Percentiles rank a stretch among this genome's conserved stretches.
phyloP scores from a whole-genome alignment of 2,329 filamentous ascomycete genomes.

The Aspergillus flavus region DNA sequence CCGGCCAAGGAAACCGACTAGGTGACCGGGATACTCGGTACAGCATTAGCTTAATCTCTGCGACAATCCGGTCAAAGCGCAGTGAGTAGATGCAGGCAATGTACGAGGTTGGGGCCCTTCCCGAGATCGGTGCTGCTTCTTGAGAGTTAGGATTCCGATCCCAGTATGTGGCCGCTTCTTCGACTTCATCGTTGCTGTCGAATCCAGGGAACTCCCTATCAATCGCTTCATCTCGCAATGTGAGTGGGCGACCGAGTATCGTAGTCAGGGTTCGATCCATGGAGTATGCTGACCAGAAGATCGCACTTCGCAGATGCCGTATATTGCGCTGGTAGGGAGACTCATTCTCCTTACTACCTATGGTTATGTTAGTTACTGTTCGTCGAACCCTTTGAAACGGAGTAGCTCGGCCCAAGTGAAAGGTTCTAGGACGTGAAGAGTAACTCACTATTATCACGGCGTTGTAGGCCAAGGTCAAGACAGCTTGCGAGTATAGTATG shows the following conservation, averaged over 20 bases:
- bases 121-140: not conserved
- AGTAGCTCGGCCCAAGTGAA: too few species aligned
- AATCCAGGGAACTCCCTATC: slow-evolving; percentile 7
- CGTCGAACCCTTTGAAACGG: too few species aligned
- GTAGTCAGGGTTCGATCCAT: slow-evolving; percentile 10
- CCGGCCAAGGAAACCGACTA: slow-evolving; percentile 8
- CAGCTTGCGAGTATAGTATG: slow-evolving; percentile 11
- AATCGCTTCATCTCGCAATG: slow-evolving; percentile 7
- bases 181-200: slow-evolving; percentile 4
- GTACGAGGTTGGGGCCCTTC: not conserved
- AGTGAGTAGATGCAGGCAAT: slow-evolving; percentile 7
- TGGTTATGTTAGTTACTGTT: not conserved
- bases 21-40: slow-evolving; percentile 9
- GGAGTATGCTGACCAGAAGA: slow-evolving; percentile 12
- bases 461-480: slow-evolving; percentile 8
- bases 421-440: not conserved
- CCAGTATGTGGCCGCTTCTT: slow-evolving; percentile 5
- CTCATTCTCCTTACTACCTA: not conserved
- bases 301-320: slow-evolving; percentile 5
- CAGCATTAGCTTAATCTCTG: slow-evolving; percentile 12
- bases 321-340: not conserved
- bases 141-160: not conserved
- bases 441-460: slow-evolving; percentile 6
- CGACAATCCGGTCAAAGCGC: slow-evolving; percentile 6
- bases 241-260: slow-evolving; percentile 8